Percentiles rank a stretch among this genome's conserved stretches.
Conservation (phyloP, 2,329 filamentous ascomycete genomes). For the Coccinonectria pachysandricola region DNA sequence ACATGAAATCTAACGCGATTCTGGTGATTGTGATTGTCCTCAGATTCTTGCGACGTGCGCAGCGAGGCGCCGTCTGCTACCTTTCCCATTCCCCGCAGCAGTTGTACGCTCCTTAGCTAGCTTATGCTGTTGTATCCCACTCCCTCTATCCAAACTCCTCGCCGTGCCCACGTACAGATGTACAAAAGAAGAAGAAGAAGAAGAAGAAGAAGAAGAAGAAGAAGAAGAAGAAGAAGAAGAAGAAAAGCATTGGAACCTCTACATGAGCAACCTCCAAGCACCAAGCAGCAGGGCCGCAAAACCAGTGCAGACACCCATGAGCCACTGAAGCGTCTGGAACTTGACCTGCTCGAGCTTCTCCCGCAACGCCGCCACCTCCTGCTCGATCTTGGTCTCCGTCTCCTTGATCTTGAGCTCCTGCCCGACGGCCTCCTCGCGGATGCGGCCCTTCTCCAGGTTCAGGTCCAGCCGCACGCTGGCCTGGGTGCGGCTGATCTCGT, state of each 20-base stretch:
- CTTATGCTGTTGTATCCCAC: too few relatives aligned
- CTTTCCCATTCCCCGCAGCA: too few relatives aligned
- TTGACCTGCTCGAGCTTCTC: conserved; percentile 96
- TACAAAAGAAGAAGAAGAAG: too few relatives aligned
- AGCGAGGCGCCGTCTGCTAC: too few relatives aligned
- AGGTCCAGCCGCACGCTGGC: conserved; percentile 85
- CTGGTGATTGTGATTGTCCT: too few relatives aligned
- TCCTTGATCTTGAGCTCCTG: conserved; percentile 98
- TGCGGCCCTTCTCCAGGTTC: conserved; percentile 93
- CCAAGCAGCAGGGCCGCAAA: conserved; percentile 57
- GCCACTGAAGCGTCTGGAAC: conserved; percentile 95
- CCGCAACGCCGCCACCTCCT: conserved; percentile 81
- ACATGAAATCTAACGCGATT: conserved; percentile 14
- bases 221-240: too few relatives aligned
- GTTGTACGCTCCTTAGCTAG: too few relatives aligned
- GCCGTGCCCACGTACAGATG: too few relatives aligned
- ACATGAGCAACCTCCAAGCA: conserved; percentile 63
- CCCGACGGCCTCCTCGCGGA: conserved; percentile 88
- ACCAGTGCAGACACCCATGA: conserved; percentile 74
- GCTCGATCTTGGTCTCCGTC: conserved; percentile 96
- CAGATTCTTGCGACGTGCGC: too few relatives aligned
- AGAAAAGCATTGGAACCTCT: too few relatives aligned
- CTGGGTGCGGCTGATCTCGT: conserved; percentile 91
- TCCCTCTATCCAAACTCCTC: too few relatives aligned
- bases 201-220: too few relatives aligned